Percentiles rank a stretch among this genome's conserved stretches.
phyloP scores from a whole-genome alignment of 2,329 filamentous ascomycete species.

The Pseudonectria buxi region DNA sequence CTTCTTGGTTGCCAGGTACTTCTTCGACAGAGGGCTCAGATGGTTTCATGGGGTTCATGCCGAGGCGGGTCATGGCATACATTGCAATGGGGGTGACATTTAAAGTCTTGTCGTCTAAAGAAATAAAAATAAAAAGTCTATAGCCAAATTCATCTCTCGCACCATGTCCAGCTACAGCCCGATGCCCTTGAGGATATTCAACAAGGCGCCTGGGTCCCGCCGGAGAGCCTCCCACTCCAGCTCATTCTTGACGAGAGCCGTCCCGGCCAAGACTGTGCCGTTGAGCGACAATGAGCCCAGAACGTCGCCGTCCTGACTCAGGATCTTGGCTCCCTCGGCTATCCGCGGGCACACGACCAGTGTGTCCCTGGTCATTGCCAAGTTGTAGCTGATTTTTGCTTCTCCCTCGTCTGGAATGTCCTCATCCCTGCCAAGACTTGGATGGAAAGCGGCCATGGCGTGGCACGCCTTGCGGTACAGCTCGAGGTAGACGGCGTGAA shows the following conservation, averaged over 20 bases:
- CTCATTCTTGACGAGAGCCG: constrained; percentile 54
- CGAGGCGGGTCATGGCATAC: too few species aligned
- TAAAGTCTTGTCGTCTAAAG: neutral
- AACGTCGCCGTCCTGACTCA: constrained; percentile 22
- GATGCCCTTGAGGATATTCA: constrained; percentile 20
- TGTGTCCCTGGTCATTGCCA: constrained; percentile 48
- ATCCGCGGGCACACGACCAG: constrained; percentile 50
- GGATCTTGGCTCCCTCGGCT: constrained; percentile 39
- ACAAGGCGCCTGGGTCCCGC: constrained; percentile 24
- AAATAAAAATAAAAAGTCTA: too few species aligned
- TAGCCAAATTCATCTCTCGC: constrained; percentile 3
- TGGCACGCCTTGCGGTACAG: constrained; percentile 40
- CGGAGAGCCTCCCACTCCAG: constrained; percentile 50
- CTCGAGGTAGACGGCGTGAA: constrained; percentile 38
- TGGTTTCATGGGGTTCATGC: too few species aligned
- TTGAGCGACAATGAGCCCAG: constrained; percentile 47
- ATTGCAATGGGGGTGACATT: neutral
- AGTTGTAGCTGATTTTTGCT: constrained; percentile 55
- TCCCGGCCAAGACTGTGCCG: constrained; percentile 58
- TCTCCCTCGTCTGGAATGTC: constrained; percentile 29
- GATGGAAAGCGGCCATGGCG: constrained; percentile 26
- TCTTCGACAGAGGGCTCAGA: too few species aligned
- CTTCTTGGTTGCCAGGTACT: too few species aligned
- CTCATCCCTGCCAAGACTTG: constrained; percentile 5
- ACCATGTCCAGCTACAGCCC: constrained; percentile 19